phyloP scores from a whole-genome alignment of 2,329 filamentous ascomycete species.

The Penicillium carneum region DNA sequence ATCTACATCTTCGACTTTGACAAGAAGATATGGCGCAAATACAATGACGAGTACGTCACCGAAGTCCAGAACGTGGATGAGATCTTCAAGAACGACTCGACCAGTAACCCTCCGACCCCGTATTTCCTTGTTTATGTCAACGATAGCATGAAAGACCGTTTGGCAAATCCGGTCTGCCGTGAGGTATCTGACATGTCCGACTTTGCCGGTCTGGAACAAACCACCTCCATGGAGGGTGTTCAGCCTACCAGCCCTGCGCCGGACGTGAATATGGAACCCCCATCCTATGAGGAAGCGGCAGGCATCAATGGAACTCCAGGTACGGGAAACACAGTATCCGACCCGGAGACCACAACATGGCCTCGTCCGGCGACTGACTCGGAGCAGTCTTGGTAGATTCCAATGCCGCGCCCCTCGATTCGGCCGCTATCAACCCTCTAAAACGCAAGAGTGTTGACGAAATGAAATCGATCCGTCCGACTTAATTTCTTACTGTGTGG shows the following conservation, averaged over 20 bases:
- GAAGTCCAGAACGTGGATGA: constrained; percentile 69
- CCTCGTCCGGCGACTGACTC: constrained; percentile 13
- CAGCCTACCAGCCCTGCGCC: constrained; percentile 23
- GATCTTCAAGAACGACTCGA: constrained; percentile 72
- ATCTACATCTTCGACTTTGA: constrained; percentile 94
- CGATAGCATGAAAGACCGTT: constrained; percentile 66
- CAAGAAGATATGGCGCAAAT: constrained; percentile 82
- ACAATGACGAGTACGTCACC: constrained; percentile 86
- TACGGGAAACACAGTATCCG: constrained; percentile 12
- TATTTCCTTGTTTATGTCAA: constrained; percentile 85
- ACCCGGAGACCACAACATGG: background rate
- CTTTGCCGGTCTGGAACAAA: constrained; percentile 2
- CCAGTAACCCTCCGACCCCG: constrained; percentile 71
- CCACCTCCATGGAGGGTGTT: constrained; percentile 30
- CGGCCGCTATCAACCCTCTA: constrained; percentile 40
- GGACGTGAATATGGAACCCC: constrained; percentile 42
- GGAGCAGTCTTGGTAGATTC: constrained; percentile 17
- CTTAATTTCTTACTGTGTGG: constrained; percentile 1
- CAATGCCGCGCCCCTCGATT: constrained; percentile 16
- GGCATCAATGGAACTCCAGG: constrained; percentile 21
- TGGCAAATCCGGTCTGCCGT: constrained; percentile 65
- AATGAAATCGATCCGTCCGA: background rate
- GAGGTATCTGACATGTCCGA: constrained; percentile 44
- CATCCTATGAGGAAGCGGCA: constrained; percentile 40
- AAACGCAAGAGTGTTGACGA: constrained; percentile 45